Conservation (phyloP, 148 eudicot genomes). For the Hydrangea macrophylla region DNA sequence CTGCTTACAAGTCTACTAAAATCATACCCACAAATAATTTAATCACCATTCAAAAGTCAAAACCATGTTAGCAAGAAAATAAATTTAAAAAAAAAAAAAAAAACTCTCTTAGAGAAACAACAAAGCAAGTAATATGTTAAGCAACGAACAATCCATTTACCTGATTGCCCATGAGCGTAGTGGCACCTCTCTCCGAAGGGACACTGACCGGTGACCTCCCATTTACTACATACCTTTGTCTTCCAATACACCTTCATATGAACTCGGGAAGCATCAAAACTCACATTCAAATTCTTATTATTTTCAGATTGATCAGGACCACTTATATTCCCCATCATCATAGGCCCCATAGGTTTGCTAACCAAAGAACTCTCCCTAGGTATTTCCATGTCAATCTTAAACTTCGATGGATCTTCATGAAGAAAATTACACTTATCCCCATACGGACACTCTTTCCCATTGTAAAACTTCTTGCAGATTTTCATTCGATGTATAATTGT, state of each 20-base stretch:
- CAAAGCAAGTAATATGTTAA: not conserved
- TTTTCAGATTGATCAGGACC: constrained; percentile 36
- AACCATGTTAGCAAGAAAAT: too few species aligned
- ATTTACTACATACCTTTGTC: constrained; percentile 62
- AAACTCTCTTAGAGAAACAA: too few species aligned
- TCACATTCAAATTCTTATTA: constrained; percentile 17
- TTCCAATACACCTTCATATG: constrained; percentile 56
- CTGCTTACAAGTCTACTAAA: too few species aligned
- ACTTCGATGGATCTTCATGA: constrained; percentile 57
- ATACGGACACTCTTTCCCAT: constrained; percentile 96
- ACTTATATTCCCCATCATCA: constrained; percentile 23
- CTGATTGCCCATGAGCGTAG: constrained; percentile 84
- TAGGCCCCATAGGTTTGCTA: constrained; percentile 45
- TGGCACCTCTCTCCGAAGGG: constrained; percentile 80
- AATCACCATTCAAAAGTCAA: not conserved
- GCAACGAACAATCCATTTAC: constrained; percentile 22
- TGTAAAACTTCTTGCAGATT: constrained; percentile 80
- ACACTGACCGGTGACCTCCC: constrained; percentile 75
- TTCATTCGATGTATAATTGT: constrained; percentile 60
- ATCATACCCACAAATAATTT: too few species aligned
- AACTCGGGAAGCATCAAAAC: constrained; percentile 34
- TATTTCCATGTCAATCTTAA: constrained; percentile 27
- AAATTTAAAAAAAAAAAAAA: too few species aligned
- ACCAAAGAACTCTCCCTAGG: constrained; percentile 67
- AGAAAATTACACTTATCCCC: constrained; percentile 84